phyloP scores from a whole-genome alignment of 352 stramenopile species.

The Phytophthora litchii region DNA sequence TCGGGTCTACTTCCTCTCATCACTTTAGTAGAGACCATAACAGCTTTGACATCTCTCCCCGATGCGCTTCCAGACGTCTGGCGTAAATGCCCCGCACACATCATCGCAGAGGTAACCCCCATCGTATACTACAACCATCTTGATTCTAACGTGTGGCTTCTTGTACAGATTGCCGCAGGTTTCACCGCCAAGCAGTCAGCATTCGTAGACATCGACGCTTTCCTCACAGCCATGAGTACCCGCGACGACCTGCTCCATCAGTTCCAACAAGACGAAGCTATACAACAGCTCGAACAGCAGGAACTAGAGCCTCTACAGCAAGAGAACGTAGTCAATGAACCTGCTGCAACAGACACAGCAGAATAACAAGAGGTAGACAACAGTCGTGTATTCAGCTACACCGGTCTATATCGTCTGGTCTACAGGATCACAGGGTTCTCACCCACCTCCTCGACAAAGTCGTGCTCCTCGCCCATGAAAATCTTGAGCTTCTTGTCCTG shows the following conservation, averaged over 20 bases:
- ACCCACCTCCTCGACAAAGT: slow-evolving; percentile 90
- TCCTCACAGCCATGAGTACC: slow-evolving; percentile 41
- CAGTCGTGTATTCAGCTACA: slow-evolving; percentile 18
- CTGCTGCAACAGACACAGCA: slow-evolving; percentile 1
- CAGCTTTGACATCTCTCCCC: slow-evolving; percentile 33
- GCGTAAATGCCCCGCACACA: slow-evolving; percentile 42
- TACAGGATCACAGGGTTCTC: slow-evolving; percentile 87
- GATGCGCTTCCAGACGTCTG: slow-evolving; percentile 50
- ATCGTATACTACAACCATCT: not conserved
- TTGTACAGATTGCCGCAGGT: slow-evolving; percentile 38
- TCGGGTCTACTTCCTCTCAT: slow-evolving; percentile 32
- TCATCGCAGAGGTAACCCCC: slow-evolving; percentile 53
- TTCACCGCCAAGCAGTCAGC: slow-evolving; percentile 35
- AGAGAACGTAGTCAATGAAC: slow-evolving; percentile 1
- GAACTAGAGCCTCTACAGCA: slow-evolving; percentile 10
- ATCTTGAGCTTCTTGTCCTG: slow-evolving; percentile 98
- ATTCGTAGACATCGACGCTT: slow-evolving; percentile 44
- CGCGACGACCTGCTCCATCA: slow-evolving; percentile 32
- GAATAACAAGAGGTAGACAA: slow-evolving; percentile 13
- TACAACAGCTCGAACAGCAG: slow-evolving; percentile 20
- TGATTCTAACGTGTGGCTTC: not conserved
- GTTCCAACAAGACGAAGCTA: slow-evolving; percentile 29
- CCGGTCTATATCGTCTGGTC: slow-evolving; percentile 22
- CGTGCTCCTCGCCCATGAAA: slow-evolving; percentile 93
- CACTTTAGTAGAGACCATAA: slow-evolving; percentile 43